Percentiles rank a stretch among this genome's conserved stretches.
These are phyloP conservation scores for Ogataea chonburiensis DNA, from an alignment of 805 yeast genomes.

Conservation along the genomic window DNA sequence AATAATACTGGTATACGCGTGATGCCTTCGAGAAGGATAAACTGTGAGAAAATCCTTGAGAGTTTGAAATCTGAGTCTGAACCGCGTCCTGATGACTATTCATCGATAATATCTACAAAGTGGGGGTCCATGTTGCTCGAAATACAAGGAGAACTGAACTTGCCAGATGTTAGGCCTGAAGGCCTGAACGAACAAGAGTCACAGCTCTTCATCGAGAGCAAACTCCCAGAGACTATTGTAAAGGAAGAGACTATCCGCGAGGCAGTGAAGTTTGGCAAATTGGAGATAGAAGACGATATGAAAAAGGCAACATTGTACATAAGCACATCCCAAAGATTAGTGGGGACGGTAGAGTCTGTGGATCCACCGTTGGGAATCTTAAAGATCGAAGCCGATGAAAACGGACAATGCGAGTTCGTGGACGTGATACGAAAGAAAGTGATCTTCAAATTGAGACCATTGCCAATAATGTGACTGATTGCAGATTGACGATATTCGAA, in stretches of 20 bases:
- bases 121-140: constrained; percentile 62
- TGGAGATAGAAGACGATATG: constrained; percentile 45
- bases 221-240: constrained; percentile 16
- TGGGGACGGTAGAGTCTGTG: constrained; percentile 58
- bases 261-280: constrained; percentile 51
- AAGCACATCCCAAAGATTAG: constrained; percentile 66
- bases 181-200: constrained; percentile 36
- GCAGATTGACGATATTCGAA: too few species aligned
- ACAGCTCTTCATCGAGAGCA: constrained; percentile 35
- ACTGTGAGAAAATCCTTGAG: constrained; percentile 17
- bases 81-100: constrained; percentile 8
- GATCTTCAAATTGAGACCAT: constrained; percentile 65
- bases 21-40: constrained; percentile 28
- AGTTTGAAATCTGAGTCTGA: constrained; percentile 8
- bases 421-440: constrained; percentile 61
- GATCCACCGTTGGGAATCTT: constrained; percentile 67
- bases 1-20: constrained; percentile 3
- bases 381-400: constrained; percentile 38
- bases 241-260: constrained; percentile 21
- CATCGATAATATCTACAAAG: constrained; percentile 45
- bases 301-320: constrained; percentile 56
- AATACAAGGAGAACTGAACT: constrained; percentile 69
- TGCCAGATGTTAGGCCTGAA: constrained; percentile 40
- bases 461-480: constrained; percentile 78
- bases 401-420: constrained; percentile 45